Conservation (phyloP, 2,329 filamentous ascomycete species). For the Gnomoniopsis sp. region DNA sequence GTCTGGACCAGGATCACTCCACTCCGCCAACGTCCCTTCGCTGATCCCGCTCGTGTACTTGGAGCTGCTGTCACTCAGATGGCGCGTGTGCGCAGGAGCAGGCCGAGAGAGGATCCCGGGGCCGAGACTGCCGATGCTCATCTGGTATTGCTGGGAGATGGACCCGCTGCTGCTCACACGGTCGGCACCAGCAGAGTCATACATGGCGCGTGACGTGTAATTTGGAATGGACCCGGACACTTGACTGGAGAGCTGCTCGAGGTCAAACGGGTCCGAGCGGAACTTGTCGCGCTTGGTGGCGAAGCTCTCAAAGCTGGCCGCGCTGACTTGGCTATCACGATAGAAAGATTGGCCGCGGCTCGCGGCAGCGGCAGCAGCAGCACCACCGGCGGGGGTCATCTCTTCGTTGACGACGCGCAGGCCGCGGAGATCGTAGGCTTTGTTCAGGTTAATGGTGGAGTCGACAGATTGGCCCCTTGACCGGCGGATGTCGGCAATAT, state of each 20-base stretch:
- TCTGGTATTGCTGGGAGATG: conserved; percentile 12
- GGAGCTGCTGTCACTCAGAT: conserved; percentile 35
- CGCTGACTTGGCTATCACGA: conserved; percentile 36
- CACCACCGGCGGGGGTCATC: conserved; percentile 14
- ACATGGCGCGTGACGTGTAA: conserved; percentile 27
- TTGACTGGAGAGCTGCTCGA: conserved; percentile 50
- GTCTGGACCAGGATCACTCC: conserved; percentile 54
- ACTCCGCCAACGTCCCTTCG: conserved; percentile 33
- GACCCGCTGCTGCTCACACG: not conserved
- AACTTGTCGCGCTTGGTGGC: conserved; percentile 51
- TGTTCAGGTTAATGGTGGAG: conserved; percentile 26
- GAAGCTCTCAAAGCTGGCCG: conserved; percentile 43
- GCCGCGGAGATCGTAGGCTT: conserved; percentile 4
- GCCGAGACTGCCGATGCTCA: conserved; percentile 20
- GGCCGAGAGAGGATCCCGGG: conserved; percentile 25
- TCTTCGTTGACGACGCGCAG: conserved; percentile 10
- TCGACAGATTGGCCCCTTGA: conserved; percentile 46
- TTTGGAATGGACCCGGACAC: not conserved
- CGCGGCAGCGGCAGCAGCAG: not conserved
- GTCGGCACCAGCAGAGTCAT: conserved; percentile 22
- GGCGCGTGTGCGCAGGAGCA: conserved; percentile 30
- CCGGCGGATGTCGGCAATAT: conserved; percentile 44
- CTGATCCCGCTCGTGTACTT: conserved; percentile 51
- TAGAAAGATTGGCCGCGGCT: conserved; percentile 19
- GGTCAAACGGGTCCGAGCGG: conserved; percentile 62